Evolutionary conservation across 2,329 filamentous ascomycete genomes (phyloP).

Genomic region (Diplodia scrobiculata): DNA sequence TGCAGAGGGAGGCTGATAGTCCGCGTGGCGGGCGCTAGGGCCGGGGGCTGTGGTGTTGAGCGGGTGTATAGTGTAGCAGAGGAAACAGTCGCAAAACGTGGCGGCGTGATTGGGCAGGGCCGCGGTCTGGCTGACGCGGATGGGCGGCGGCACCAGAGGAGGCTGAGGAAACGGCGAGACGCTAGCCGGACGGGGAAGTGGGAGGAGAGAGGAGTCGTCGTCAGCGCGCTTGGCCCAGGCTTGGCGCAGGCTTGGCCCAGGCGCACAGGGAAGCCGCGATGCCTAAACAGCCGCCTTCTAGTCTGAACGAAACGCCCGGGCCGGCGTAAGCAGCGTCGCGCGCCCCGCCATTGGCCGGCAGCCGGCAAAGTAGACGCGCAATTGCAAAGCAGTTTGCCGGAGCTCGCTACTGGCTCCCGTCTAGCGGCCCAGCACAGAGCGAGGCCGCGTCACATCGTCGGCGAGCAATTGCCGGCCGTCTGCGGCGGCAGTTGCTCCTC

Average conservation of each 20-base stretch:
- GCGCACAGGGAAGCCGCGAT: constrained; percentile 4
- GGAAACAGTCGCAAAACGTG: not conserved
- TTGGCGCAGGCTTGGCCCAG: constrained; percentile 17
- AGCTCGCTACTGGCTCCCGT: not conserved
- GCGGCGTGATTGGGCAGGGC: constrained; percentile 4
- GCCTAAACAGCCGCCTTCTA: not conserved
- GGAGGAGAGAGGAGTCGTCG: constrained; percentile 14
- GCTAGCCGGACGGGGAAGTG: not conserved
- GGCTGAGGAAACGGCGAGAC: constrained; percentile 13
- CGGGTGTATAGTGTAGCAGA: not conserved
- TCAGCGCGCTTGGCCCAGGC: constrained; percentile 24
- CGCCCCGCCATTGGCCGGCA: not conserved
- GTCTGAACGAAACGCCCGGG: constrained; percentile 7
- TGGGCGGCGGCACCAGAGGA: not conserved
- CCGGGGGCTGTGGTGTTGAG: constrained; percentile 4
- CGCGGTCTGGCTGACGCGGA: constrained; percentile 11
- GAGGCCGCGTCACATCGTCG: constrained; percentile 17
- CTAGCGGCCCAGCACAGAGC: constrained; percentile 6
- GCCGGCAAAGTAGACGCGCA: constrained; percentile 12
- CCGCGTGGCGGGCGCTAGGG: not conserved
- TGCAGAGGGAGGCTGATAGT: not conserved
- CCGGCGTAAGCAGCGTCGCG: not conserved
- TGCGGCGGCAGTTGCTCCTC: not conserved
- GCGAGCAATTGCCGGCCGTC: not conserved
- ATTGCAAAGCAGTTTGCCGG: not conserved